phyloP scores from a whole-genome alignment of 2,329 filamentous ascomycete species.

The Cercospora sojina region DNA sequence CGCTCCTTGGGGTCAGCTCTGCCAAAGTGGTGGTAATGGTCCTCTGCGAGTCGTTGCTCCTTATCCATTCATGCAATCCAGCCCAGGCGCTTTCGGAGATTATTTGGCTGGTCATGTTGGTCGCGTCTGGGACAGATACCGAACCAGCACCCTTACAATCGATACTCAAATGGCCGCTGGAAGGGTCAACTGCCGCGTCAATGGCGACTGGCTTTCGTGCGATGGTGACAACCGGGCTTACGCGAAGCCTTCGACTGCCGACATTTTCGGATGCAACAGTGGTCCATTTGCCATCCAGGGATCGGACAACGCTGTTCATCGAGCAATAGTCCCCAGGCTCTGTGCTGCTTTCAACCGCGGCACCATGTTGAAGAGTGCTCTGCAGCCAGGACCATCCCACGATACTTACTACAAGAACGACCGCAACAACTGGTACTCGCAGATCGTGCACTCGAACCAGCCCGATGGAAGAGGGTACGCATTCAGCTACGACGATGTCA shows the following conservation, averaged over 20 bases:
- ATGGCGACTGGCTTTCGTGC: constrained; percentile 44
- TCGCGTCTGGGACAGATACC: constrained; percentile 53
- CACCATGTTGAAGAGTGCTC: constrained; percentile 57
- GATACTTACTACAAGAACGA: constrained; percentile 47
- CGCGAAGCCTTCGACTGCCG: constrained; percentile 56
- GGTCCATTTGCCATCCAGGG: constrained; percentile 57
- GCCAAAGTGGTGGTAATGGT: constrained; percentile 46
- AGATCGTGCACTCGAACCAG: constrained; percentile 61
- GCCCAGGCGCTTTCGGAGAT: constrained; percentile 46
- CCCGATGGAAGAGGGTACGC: constrained; percentile 62
- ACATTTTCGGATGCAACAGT: constrained; percentile 68
- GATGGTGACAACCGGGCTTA: constrained; percentile 50
- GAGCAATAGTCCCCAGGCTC: constrained; percentile 69
- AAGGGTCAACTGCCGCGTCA: constrained; percentile 52
- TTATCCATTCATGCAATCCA: constrained; percentile 46
- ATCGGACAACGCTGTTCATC: constrained; percentile 42
- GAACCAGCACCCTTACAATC: constrained; percentile 52
- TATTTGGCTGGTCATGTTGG: constrained; percentile 55
- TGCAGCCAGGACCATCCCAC: constrained; percentile 45
- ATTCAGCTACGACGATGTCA: constrained; percentile 68
- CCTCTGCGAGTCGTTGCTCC: constrained; percentile 45
- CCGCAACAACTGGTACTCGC: constrained; percentile 55
- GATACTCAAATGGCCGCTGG: constrained; percentile 64
- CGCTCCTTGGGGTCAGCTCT: constrained; percentile 62
- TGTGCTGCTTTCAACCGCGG: constrained; percentile 74